Conservation (phyloP, 192 early-diverging fungal genomes). For the Linnemannia hyalina region DNA sequence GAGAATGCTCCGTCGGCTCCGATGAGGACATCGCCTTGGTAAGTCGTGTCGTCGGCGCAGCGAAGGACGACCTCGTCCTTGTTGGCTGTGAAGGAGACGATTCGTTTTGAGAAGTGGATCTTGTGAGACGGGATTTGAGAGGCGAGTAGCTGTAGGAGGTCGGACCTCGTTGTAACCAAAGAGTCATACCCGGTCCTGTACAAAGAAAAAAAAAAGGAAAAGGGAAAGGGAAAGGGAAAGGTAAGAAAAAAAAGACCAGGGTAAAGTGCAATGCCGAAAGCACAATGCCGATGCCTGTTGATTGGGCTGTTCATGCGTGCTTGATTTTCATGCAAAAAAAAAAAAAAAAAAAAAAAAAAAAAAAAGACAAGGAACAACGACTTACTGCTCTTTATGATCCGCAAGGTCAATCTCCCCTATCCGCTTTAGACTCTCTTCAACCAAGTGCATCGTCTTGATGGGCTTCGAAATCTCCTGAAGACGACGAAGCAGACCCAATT, state of each 20-base stretch:
- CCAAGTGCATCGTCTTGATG: slow-evolving; percentile 28
- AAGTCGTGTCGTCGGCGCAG: slow-evolving; percentile 28
- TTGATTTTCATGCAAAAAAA: neutral
- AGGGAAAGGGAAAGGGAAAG: neutral
- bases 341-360: neutral
- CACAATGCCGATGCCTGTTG: no score
- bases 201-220: neutral
- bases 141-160: slow-evolving; percentile 15
- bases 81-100: slow-evolving; percentile 16
- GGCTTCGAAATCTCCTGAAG: slow-evolving; percentile 21
- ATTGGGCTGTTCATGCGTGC: no score
- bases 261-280: neutral
- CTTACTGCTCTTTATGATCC: slow-evolving; percentile 29
- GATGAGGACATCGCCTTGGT: slow-evolving; percentile 27
- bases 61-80: slow-evolving; percentile 30
- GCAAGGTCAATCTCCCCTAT: slow-evolving; percentile 44
- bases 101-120: slow-evolving; percentile 35
- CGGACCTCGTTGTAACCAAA: slow-evolving; percentile 7
- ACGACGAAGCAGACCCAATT: slow-evolving; percentile 25
- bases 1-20: slow-evolving; percentile 50
- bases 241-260: neutral
- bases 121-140: slow-evolving; percentile 13
- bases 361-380: neutral
- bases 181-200: slow-evolving; percentile 33
- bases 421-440: slow-evolving; percentile 28